These are phyloP conservation scores for Ganoderma sp. DNA, from an alignment of 1,284 basidiomycete species.

Conservation along the genomic window DNA sequence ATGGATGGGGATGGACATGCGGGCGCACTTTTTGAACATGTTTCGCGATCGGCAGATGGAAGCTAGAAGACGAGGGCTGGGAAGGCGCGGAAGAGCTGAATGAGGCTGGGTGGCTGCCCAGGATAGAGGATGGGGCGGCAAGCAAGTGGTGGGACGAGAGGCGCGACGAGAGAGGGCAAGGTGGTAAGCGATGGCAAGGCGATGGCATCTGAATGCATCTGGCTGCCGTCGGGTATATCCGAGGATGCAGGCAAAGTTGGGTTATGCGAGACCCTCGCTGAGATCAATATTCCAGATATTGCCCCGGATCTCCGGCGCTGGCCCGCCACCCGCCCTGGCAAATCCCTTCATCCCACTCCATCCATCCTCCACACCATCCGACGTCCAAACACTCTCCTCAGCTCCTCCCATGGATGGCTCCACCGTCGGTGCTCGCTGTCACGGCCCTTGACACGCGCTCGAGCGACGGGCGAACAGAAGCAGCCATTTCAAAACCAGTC, in stretches of 20 bases:
- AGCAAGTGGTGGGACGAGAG: background rate
- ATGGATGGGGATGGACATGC: background rate
- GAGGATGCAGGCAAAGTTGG: background rate
- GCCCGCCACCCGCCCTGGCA: background rate
- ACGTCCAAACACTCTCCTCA: background rate
- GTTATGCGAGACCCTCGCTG: constrained; percentile 1
- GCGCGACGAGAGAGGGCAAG: background rate
- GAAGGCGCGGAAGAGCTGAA: background rate
- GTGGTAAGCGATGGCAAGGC: background rate
- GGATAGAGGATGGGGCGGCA: background rate
- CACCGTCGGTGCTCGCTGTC: background rate
- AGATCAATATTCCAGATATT: background rate
- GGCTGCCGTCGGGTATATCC: background rate
- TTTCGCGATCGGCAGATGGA: constrained; percentile 3
- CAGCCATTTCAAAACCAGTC: constrained; percentile 3
- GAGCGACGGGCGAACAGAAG: background rate
- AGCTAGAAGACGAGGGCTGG: background rate
- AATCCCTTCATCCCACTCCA: background rate
- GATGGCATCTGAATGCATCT: background rate
- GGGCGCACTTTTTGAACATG: constrained; percentile 64
- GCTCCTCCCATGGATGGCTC: background rate
- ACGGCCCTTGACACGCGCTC: background rate
- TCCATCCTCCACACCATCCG: too few relatives aligned
- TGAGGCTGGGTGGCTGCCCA: background rate
- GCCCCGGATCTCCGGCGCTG: background rate